Conservation (phyloP, 2,329 filamentous ascomycete genomes). For the Cryphonectria radicalis region DNA sequence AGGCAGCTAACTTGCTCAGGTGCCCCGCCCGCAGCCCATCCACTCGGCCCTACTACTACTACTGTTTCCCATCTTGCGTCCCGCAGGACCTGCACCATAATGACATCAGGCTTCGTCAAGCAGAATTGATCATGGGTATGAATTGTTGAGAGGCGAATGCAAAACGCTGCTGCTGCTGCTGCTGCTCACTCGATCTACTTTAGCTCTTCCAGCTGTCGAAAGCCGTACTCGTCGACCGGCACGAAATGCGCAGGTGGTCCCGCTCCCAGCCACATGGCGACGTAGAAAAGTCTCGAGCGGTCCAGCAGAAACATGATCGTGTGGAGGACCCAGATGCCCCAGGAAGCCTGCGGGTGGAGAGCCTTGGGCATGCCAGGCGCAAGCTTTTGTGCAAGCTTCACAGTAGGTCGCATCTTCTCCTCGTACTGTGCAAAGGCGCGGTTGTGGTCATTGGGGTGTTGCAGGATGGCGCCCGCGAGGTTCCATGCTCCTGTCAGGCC, state of each 20-base stretch:
- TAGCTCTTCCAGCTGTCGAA: conserved; percentile 9
- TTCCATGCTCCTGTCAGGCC: conserved; percentile 54
- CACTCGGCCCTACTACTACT: neutral
- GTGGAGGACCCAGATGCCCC: conserved; percentile 36
- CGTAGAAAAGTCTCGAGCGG: neutral
- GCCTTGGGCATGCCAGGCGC: conserved; percentile 35
- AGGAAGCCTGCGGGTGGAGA: conserved; percentile 36
- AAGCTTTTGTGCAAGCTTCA: conserved; percentile 44
- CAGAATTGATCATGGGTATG: no score
- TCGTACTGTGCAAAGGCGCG: conserved; percentile 47
- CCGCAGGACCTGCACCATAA: neutral
- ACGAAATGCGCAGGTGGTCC: conserved; percentile 22
- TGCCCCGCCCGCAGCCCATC: neutral
- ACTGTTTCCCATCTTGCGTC: neutral
- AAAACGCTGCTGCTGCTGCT: neutral
- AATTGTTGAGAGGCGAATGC: neutral
- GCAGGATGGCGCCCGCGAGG: conserved; percentile 51
- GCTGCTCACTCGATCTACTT: neutral
- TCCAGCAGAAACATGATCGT: conserved; percentile 14
- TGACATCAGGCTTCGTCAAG: neutral
- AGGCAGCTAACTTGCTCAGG: neutral
- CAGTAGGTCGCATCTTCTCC: conserved; percentile 41
- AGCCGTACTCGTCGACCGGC: conserved; percentile 15
- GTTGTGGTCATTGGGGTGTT: conserved; percentile 32
- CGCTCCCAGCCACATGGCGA: conserved; percentile 11